phyloP scores from a whole-genome alignment of 371 early-diverging fungal genomes.

The Rhizopus microsporus region DNA sequence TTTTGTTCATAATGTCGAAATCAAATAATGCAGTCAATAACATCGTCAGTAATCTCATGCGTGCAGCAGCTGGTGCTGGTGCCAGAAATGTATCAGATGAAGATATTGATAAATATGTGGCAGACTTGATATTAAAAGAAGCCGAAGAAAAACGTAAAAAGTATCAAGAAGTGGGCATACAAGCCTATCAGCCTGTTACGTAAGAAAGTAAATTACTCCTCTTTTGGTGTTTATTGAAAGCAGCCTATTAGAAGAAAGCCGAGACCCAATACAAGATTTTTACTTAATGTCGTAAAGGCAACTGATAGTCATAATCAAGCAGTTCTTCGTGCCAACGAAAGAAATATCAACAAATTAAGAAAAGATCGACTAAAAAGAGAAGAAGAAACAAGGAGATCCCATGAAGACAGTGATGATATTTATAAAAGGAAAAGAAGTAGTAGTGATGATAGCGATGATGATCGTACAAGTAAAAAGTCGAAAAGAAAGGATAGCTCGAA shows the following conservation, averaged over 20 bases:
- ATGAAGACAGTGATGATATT: neutral
- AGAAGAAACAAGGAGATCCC: slow-evolving; percentile 3
- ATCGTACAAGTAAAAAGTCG: slow-evolving; percentile 1
- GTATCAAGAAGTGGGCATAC: slow-evolving; percentile 49
- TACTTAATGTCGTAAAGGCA: slow-evolving; percentile 66
- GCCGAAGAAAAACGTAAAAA: slow-evolving; percentile 50
- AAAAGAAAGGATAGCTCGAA: slow-evolving; percentile 4
- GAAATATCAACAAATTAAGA: slow-evolving; percentile 37
- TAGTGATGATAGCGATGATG: slow-evolving; percentile 7
- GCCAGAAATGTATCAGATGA: slow-evolving; percentile 53
- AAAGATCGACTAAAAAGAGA: slow-evolving; percentile 23
- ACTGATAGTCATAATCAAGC: slow-evolving; percentile 77
- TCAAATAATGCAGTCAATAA: slow-evolving; percentile 17
- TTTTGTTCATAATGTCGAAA: neutral
- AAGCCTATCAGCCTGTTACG: slow-evolving; percentile 51
- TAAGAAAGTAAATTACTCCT: slow-evolving; percentile 2
- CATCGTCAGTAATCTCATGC: slow-evolving; percentile 53
- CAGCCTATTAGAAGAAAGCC: slow-evolving; percentile 12
- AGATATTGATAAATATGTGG: slow-evolving; percentile 73
- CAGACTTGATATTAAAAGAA: slow-evolving; percentile 66
- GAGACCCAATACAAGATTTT: slow-evolving; percentile 69
- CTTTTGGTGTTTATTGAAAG: neutral
- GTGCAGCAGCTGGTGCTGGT: slow-evolving; percentile 60
- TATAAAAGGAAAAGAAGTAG: slow-evolving; percentile 5
- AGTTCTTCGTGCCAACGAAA: slow-evolving; percentile 53